Evolutionary conservation across 257 asterid genomes (phyloP), one percentile per base, ranked within the genome.

Genomic region (Solanum acaule): DNA sequence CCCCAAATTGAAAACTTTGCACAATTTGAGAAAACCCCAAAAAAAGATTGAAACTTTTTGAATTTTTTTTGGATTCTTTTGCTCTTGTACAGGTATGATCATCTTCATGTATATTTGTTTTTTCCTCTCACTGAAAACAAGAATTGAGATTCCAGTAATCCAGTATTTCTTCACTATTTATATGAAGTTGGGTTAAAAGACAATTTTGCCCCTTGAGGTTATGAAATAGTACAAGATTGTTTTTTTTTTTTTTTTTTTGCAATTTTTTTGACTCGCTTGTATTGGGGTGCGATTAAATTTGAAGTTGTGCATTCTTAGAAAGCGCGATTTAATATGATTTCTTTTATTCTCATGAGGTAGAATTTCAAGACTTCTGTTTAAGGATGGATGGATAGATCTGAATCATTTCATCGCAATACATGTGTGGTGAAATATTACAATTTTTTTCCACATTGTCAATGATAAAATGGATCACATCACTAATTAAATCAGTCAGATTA

Each of bases 261-360:
- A 20, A 18, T 20, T 8, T 61, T 61, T 61, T 23, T 0, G 0
- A 23, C 3, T 0, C 1, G 4, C 12, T 8, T 20, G 67, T 7
- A 59, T 59, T 59, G 6, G 6, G 5, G 29, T 1, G 0, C 14
- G 15, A 63, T 23, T 23, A 52, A 52, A 52, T 52, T 52, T 52
- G n/a, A 52, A 52, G 1, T 52, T 6, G 2, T 52, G 10, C 10
- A 16, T 52, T 20, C 65, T 56, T 56, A 56, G n/a, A 18, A 56
- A 6, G n/a, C 65, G 1, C 1, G 1, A 56, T 56, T 0, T 4
- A 56, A 56, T 56, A 56, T 56, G n/a, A 18, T 56, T 56, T 56
- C 2, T 56, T 1, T 18, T 56, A 56, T 56, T 20, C 11, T 56
- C 59, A 0, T 14, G 59, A 49, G 59, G 22, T 56, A 56, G 4